Base-by-base conservation (phyloP, 768 basidiomycete genomes). In the Pleurotus giganteus region DNA sequence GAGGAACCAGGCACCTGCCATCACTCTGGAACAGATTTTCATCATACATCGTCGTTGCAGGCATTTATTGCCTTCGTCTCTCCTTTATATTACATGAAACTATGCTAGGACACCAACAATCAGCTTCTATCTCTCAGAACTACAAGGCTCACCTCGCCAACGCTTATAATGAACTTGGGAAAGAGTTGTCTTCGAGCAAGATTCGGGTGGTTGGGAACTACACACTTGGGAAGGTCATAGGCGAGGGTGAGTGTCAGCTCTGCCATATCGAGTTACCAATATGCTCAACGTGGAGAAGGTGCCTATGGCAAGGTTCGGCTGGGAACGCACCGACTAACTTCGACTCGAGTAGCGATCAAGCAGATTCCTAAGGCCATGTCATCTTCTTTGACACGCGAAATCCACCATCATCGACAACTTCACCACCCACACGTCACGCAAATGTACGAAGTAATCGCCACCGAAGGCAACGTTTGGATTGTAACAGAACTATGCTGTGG, bases 371-470 rank as follows among this genome's bases (percentile, higher is more conserved):
- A 98, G 71, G 83, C 86, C 55, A 84, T 94, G 78, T 92, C 95
- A 28, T 82, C 94, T 4, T 82, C 89, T 15, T 80, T 99, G 36
- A 99, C 97, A 24, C 85, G 96, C 60, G 96, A 99, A 74, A 97
- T 99, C 53, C 96, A 99, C 66, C 97, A 99, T 65, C 96, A 99
- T 73, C 89, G 96, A 47, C 90, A 93, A 46, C 82, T 99, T 11
- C 97, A 97, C 67, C 96, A 98, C 65, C 94, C 94, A 0, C 86
- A 97, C 66, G 84, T 99, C 64, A 91, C 94, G 12, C 94, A 96
- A 66, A 86, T 98, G 71, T 97, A 91, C 75, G 96, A 99, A 72
- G 92, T 98, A 66, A 91, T 98, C 66, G 97, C 97, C 7, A 98
- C 97, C 1, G 97, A 99, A 72, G 82, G 84, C 23, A 82, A 84